Conservation (phyloP, 805 yeast species). For the Candida endomychidarum region DNA sequence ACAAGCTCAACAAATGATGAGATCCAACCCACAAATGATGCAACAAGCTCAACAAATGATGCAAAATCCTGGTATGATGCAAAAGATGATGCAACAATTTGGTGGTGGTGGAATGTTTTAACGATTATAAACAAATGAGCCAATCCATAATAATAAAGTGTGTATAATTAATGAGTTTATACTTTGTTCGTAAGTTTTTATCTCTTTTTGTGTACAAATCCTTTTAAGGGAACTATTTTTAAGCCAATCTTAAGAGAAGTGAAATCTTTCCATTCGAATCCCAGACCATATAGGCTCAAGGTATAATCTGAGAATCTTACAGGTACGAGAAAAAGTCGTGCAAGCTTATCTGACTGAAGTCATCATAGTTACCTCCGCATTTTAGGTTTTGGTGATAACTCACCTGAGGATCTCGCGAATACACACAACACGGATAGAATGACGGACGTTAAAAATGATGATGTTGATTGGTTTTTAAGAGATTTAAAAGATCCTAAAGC, state of each 20-base stretch:
- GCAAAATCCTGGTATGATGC: slow-evolving; percentile 69
- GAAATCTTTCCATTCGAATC: too few species aligned
- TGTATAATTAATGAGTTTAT: slow-evolving; percentile 1
- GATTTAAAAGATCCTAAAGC: slow-evolving; percentile 22
- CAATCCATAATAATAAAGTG: background rate
- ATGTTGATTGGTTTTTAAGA: slow-evolving; percentile 54
- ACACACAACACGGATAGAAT: background rate
- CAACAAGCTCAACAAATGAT: slow-evolving; percentile 40
- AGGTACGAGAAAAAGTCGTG: too few species aligned
- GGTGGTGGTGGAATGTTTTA: slow-evolving; percentile 39
- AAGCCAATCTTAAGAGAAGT: too few species aligned
- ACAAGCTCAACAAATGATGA: slow-evolving; percentile 49
- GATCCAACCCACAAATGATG: slow-evolving; percentile 44
- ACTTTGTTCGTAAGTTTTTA: background rate
- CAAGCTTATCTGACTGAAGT: too few species aligned
- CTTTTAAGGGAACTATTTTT: too few species aligned
- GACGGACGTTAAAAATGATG: slow-evolving; percentile 33
- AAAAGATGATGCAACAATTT: slow-evolving; percentile 66
- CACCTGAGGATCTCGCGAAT: slow-evolving; percentile 4
- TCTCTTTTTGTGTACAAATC: too few species aligned
- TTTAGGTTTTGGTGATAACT: too few species aligned
- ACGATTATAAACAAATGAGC: background rate
- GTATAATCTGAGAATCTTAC: too few species aligned
- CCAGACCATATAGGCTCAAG: too few species aligned
- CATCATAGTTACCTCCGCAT: too few species aligned